Evolutionary conservation across 2,329 filamentous ascomycete species (phyloP).

Genomic region (Sclerotinia trifoliorum): DNA sequence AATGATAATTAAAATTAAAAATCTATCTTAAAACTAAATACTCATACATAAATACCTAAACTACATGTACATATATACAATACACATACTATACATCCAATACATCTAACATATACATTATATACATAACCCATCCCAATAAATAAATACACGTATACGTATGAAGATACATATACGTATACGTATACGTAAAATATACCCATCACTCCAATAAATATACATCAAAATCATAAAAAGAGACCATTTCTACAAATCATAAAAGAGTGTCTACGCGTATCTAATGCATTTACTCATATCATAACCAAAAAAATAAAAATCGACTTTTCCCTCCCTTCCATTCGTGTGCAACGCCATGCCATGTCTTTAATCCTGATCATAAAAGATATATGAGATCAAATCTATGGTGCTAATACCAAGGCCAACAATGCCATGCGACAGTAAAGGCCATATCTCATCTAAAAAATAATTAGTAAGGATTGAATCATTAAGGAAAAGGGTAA

Average conservation of each 20-base stretch:
- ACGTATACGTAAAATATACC: conserved; percentile 1
- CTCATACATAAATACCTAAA: no score
- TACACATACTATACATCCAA: background rate
- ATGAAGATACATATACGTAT: conserved; percentile 3
- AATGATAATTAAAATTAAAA: background rate
- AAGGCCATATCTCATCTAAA: conserved; percentile 92
- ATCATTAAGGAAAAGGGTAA: conserved; percentile 33
- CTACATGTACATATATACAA: background rate
- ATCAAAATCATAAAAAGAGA: background rate
- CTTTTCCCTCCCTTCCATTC: conserved; percentile 4
- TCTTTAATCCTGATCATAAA: background rate
- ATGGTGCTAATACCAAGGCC: conserved; percentile 77
- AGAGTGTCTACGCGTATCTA: conserved; percentile 13
- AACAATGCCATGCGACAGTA: conserved; percentile 98
- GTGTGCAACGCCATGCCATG: background rate
- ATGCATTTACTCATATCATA: conserved; percentile 13
- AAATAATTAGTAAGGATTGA: background rate
- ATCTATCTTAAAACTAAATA: background rate
- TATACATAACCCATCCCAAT: background rate
- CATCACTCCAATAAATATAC: conserved; percentile 16
- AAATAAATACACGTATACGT: background rate
- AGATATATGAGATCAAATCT: conserved; percentile 16
- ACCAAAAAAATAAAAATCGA: background rate
- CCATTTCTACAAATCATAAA: conserved; percentile 15
- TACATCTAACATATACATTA: background rate